Conservation (phyloP, 257 asterid genomes). For the Eustoma russellianum region DNA sequence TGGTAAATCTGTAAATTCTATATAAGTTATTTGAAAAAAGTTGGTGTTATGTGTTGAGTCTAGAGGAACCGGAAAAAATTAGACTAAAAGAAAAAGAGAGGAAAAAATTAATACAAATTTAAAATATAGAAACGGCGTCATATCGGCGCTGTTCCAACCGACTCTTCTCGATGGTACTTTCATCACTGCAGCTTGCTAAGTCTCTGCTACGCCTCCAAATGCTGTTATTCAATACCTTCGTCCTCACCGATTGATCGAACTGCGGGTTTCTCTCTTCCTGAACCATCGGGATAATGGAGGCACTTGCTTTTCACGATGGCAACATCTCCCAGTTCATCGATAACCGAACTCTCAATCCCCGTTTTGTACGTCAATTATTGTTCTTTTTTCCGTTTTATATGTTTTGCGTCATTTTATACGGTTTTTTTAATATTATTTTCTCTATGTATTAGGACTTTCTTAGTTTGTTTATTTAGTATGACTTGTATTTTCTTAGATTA, state of each 20-base stretch:
- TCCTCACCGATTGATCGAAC: background rate
- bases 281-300: constrained; percentile 27
- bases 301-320: constrained; percentile 66
- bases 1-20: too few relatives aligned
- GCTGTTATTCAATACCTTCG: background rate
- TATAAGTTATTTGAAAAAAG: too few relatives aligned
- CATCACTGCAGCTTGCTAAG: background rate
- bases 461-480: too few relatives aligned
- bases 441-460: too few relatives aligned
- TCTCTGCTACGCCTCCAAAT: background rate
- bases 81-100: too few relatives aligned
- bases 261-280: constrained; percentile 5
- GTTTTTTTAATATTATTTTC: background rate
- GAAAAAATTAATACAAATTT: background rate
- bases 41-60: too few relatives aligned
- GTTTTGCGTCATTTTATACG: constrained; percentile 1
- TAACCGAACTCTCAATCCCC: constrained; percentile 36
- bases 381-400: background rate
- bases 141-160: constrained; percentile 8
- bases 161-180: background rate
- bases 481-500: too few relatives aligned
- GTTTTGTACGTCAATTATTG: constrained; percentile 18
- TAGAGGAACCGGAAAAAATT: too few relatives aligned
- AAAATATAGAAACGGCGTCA: background rate
- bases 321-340: constrained; percentile 69